Evolutionary conservation across 768 basidiomycete genomes (phyloP), one percentile per base, ranked within the genome.

Genomic region (Kwoniella newhampshirensis): DNA sequence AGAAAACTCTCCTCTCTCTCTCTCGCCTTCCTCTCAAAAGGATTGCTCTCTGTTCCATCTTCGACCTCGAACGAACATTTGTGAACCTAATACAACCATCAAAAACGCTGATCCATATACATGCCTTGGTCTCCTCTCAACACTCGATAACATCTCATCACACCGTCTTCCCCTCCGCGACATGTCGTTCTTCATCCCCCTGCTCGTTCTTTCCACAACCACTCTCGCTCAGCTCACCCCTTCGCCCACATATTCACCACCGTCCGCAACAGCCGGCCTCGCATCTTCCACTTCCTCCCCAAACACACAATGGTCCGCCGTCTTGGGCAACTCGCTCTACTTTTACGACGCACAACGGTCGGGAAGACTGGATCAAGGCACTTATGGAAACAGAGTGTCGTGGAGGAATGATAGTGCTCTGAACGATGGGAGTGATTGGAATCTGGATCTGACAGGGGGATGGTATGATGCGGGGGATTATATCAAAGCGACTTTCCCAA

Each of bases 291-390:
- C 60, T 25, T 36, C 49, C 12, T 62, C 64, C 3, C 85, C 87
- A 39, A 91, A 91, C 71, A 67, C 82, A 2, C 88, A 91, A 72
- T 94, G 91, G 90, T 82, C 85, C 4, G 86, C 80, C 46, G 75
- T 94, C 2, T 82, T 94, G 0, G 92, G 91, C 3, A 85, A 87
- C 73, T 75, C 87, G 25, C 73, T 94, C 25, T 94, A 85, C 70
- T 94, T 94, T 75, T 96, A 92, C 70, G 92, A 96, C 60, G 91
- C 86, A 1, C 92, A 96, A 69, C 81, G 92, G 18, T 88, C 87
- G 51, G 92, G 92, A 15, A 80, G 80, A 40, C 81, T 94, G 15
- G 82, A 86, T 0, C 66, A 77, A 12, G 71, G 68, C 15, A 59
- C 68, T 17, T 73, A 70, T 49, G 79, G 79, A 3, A 89, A 88